Conservation (phyloP, 768 basidiomycete species). For the Tylopilus vinaceipallidus region DNA sequence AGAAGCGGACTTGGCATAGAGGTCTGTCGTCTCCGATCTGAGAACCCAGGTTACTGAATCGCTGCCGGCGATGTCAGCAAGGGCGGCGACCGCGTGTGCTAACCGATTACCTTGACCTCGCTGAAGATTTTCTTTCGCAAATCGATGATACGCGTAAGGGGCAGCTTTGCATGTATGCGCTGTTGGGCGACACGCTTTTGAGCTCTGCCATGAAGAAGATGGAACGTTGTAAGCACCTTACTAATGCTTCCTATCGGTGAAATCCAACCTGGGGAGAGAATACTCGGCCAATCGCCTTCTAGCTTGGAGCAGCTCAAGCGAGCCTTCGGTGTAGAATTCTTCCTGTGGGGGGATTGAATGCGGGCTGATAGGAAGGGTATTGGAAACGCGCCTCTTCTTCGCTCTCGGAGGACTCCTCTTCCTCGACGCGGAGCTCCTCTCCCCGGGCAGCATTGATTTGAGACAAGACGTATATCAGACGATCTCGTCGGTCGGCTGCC, state of each 20-base stretch:
- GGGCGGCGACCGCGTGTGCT: not conserved
- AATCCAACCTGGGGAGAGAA: slow-evolving; percentile 92
- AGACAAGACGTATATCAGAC: slow-evolving; percentile 90
- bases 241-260: slow-evolving; percentile 50
- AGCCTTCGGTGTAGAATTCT: slow-evolving; percentile 94
- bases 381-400: slow-evolving; percentile 66
- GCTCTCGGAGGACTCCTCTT: slow-evolving; percentile 64
- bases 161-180: slow-evolving; percentile 83
- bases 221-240: slow-evolving; percentile 76
- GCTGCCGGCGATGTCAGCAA: slow-evolving; percentile 42
- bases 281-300: slow-evolving; percentile 87
- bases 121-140: slow-evolving; percentile 87
- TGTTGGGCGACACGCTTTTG: slow-evolving; percentile 92
- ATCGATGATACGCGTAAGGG: slow-evolving; percentile 87
- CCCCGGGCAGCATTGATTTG: slow-evolving; percentile 90
- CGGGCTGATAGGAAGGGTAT: not conserved
- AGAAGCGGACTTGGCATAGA: slow-evolving; percentile 89
- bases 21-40: slow-evolving; percentile 98
- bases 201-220: slow-evolving; percentile 69
- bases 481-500: slow-evolving; percentile 95
- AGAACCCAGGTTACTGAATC: slow-evolving; percentile 89
- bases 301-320: slow-evolving; percentile 81
- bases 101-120: slow-evolving; percentile 76
- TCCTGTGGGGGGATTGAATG: slow-evolving; percentile 45
- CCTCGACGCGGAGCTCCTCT: slow-evolving; percentile 73